phyloP scores from a whole-genome alignment of 176 grass and related monocot genomes.

The Sorghum bicolor region DNA sequence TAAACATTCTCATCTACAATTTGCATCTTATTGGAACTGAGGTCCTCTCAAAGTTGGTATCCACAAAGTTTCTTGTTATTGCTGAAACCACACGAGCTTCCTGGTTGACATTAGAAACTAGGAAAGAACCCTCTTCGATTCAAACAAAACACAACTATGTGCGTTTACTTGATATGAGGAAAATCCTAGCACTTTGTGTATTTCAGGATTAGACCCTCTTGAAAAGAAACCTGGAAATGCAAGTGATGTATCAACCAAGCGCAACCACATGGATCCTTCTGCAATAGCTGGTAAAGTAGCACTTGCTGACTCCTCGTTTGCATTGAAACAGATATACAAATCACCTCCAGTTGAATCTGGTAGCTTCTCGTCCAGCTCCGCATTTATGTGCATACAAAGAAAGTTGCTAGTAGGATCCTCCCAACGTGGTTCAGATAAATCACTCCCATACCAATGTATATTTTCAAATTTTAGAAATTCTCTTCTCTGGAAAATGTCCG shows the following conservation, averaged over 20 bases:
- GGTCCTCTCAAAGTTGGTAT: neutral
- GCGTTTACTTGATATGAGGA: conserved; percentile 71
- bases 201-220: conserved; percentile 33
- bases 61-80: conserved; percentile 20
- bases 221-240: conserved; percentile 80
- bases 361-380: conserved; percentile 29
- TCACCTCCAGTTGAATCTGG: conserved; percentile 43
- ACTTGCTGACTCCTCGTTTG: conserved; percentile 27
- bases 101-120: conserved; percentile 1
- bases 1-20: conserved; percentile 27
- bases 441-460: conserved; percentile 72
- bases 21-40: conserved; percentile 4
- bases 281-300: conserved; percentile 53
- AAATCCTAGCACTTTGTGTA: conserved; percentile 42
- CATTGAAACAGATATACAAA: conserved; percentile 85
- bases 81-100: neutral
- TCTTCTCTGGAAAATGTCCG: conserved; percentile 71
- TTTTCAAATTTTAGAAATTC: conserved; percentile 87
- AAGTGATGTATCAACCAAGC: conserved; percentile 93
- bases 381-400: conserved; percentile 63
- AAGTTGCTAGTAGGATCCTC: conserved; percentile 60
- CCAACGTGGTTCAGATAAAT: conserved; percentile 68
- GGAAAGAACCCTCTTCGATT: conserved; percentile 49
- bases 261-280: conserved; percentile 69
- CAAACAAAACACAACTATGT: conserved; percentile 83